A percentile compares a stretch with the other conserved stretches of the same genome.
phyloP scores from a whole-genome alignment of 2,329 filamentous ascomycete genomes.

The Pezizomycotina sp. region DNA sequence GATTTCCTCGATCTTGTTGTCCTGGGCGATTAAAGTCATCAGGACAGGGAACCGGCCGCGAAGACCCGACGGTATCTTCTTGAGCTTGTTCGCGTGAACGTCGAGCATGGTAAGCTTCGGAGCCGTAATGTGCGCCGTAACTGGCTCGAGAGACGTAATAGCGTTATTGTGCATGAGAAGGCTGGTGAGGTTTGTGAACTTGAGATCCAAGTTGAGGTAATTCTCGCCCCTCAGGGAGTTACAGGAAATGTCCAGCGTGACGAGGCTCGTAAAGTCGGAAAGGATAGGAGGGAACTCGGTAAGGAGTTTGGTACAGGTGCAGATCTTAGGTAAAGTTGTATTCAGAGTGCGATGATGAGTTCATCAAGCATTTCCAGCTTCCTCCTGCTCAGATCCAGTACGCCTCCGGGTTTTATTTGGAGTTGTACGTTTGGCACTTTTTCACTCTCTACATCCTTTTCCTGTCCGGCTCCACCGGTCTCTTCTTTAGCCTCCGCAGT shows the following conservation, averaged over 20 bases:
- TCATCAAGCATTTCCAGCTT: conserved; percentile 39
- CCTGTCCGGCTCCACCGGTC: conserved; percentile 14
- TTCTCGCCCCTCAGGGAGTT: conserved; percentile 51
- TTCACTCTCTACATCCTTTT: conserved; percentile 10
- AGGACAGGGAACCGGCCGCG: conserved; percentile 53
- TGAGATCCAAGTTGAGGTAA: conserved; percentile 49
- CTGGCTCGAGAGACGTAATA: conserved; percentile 50
- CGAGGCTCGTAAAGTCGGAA: conserved; percentile 52
- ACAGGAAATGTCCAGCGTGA: conserved; percentile 55
- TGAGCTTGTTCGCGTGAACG: conserved; percentile 65
- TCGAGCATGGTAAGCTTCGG: conserved; percentile 62
- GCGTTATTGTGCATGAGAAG: conserved; percentile 61
- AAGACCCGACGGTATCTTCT: conserved; percentile 46
- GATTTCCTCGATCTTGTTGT: conserved; percentile 63
- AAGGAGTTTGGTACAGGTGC: conserved; percentile 60
- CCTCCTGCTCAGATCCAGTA: conserved; percentile 55
- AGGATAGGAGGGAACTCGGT: conserved; percentile 50
- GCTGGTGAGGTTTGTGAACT: conserved; percentile 58
- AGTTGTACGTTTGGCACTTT: conserved; percentile 22
- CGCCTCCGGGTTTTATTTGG: conserved; percentile 39
- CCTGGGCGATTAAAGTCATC: conserved; percentile 52
- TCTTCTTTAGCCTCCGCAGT: not conserved
- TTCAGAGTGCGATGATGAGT: conserved; percentile 31
- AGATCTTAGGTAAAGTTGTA: conserved; percentile 39
- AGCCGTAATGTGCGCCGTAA: conserved; percentile 52